Conservation (phyloP, 345 rosid species). For the Lenwebbia sp. region DNA sequence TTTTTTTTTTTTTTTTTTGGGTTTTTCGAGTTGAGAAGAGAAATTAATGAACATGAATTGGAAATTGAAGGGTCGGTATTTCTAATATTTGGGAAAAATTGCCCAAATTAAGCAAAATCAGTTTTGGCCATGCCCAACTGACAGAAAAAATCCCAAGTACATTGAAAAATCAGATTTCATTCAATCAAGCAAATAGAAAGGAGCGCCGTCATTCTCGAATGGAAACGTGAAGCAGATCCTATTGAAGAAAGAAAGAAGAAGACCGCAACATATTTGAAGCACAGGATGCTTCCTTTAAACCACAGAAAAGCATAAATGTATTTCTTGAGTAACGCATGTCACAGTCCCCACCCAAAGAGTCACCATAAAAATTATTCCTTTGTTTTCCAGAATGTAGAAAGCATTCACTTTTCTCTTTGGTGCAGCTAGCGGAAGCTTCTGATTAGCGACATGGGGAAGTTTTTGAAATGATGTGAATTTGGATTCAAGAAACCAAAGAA, state of each 20-base stretch:
- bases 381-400: not conserved
- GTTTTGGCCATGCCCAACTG: not conserved
- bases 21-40: not conserved
- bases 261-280: not conserved
- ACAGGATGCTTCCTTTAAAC: slow-evolving; percentile 15
- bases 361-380: not conserved
- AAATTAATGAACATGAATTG: not conserved
- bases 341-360: not conserved
- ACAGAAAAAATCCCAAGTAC: not conserved
- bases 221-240: not conserved
- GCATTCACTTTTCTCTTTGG: not conserved
- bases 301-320: slow-evolving; percentile 8
- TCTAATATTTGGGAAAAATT: not conserved
- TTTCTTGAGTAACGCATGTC: slow-evolving; percentile 1
- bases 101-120: not conserved
- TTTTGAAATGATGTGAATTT: not conserved
- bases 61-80: not conserved
- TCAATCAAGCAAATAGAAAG: not conserved
- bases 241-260: not conserved
- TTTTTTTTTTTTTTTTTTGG: not conserved
- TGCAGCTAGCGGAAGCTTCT: not conserved
- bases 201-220: not conserved
- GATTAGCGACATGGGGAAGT: not conserved
- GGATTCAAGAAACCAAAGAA: not conserved
- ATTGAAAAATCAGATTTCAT: not conserved